A percentile compares a stretch with the other conserved stretches of the same genome.
Conservation (phyloP, 176 grass and related monocot genomes). For the Themeda triandra region DNA sequence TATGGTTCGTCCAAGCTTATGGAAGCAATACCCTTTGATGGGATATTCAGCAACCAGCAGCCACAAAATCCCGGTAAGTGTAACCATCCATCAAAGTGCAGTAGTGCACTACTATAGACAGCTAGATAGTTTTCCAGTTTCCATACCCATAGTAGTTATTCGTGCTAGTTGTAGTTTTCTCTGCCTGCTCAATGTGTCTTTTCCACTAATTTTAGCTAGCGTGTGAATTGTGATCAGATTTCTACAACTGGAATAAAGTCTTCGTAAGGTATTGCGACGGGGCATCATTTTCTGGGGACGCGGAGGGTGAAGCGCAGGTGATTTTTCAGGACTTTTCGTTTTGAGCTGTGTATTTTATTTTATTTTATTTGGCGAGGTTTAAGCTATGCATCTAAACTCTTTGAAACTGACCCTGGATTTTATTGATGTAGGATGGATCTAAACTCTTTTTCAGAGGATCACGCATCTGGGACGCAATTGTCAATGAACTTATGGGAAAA, state of each 20-base stretch:
- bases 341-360: not conserved
- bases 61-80: conserved; percentile 50
- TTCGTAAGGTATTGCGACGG: conserved; percentile 74
- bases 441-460: conserved; percentile 65
- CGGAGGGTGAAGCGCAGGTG: conserved; percentile 46
- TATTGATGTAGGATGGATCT: conserved; percentile 39
- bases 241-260: conserved; percentile 88
- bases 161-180: not conserved
- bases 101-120: too few relatives aligned
- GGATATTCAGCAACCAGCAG: conserved; percentile 56
- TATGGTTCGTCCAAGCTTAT: conserved; percentile 59
- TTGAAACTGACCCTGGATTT: not conserved
- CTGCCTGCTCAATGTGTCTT: not conserved
- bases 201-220: not conserved
- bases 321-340: not conserved
- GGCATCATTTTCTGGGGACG: conserved; percentile 68
- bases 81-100: not conserved
- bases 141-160: too few relatives aligned
- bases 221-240: conserved; percentile 31
- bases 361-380: too few relatives aligned
- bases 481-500: conserved; percentile 56
- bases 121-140: not conserved
- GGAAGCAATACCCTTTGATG: conserved; percentile 34
- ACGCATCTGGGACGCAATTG: conserved; percentile 60
- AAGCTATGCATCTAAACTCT: not conserved